Evolutionary conservation across 208 protist species (phyloP), one percentile per base, ranked within the genome.

Genomic region (Sergeia podlipaevii): DNA sequence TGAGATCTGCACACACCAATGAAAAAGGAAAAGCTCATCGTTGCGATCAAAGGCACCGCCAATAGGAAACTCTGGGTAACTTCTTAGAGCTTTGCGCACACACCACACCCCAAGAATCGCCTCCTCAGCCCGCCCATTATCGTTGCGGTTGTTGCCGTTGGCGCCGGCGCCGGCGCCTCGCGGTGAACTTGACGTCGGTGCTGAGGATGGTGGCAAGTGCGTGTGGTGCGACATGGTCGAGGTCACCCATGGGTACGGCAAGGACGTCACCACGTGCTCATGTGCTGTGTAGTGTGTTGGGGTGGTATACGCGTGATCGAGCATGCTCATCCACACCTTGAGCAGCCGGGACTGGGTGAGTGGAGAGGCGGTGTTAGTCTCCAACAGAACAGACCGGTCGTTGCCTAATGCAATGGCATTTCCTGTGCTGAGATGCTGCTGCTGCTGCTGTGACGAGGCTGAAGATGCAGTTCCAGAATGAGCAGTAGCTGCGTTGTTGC

Each of bases 1-100:
- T 18, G 81, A 76, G 6, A 91, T 69, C 56, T 94, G 87, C 37
- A 52, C 70, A 48, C 70, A 84, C 80, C 80, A 91, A 62, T 94
- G 87, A 46, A 91, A 78, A 18, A 91, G 69, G 51, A 86, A 91
- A 17, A 82, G 42, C 58, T 94, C 87, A 39, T 94, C 83, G 18
- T 70, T 58, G 45, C 67, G 68, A 53, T 83, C 68, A 54, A 84
- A 76, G 45, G 39, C 58, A 29, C 63, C 29, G 50, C 65, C 69
- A 45, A 75, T 52, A 23, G 72, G 72, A 58, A 80, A 84, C 38
- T 70, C 68, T 5, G 76, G 70, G 51, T 84, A 84, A 51, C 64
- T 71, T 33, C 39, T 34, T 11, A 84, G 30, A 1, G 52, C 58
- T 6, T 18, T 28, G 23, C 76, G 70, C 57, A 84, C 45, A 30